Conservation (phyloP, 2,329 filamentous ascomycete species). For the Diaporthe caulivora region DNA sequence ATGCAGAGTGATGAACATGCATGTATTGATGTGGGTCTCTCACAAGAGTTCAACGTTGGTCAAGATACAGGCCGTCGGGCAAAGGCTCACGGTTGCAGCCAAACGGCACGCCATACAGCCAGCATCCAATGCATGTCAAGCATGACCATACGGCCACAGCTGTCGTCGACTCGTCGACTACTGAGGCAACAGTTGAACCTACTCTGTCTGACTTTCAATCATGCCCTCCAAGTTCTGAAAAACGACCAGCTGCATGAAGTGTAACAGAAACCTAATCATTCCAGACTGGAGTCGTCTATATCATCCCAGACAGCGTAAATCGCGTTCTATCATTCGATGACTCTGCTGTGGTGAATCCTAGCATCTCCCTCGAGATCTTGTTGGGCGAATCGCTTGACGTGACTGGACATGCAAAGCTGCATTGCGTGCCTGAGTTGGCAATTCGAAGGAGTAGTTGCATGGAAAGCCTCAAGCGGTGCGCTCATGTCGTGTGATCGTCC, state of each 20-base stretch:
- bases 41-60: no score
- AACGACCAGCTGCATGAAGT: not conserved
- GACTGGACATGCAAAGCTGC: not conserved
- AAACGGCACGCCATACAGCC: not conserved
- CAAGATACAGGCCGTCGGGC: not conserved
- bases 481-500: not conserved
- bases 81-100: not conserved
- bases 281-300: not conserved
- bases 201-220: not conserved
- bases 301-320: not conserved
- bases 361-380: conserved; percentile 7
- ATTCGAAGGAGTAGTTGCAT: not conserved
- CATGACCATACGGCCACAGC: no score
- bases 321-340: not conserved
- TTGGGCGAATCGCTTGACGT: conserved; percentile 10
- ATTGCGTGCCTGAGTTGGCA: conserved; percentile 9
- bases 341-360: conserved; percentile 1
- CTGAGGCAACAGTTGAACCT: not conserved
- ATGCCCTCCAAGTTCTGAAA: not conserved
- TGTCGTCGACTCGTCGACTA: not conserved
- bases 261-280: not conserved
- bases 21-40: not conserved
- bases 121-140: not conserved
- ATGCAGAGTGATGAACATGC: not conserved
- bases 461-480: not conserved